Percentiles rank a stretch among this genome's conserved stretches.
These are phyloP conservation scores for Cryptomeria japonica DNA, from an alignment of 75 land plant species.

Conservation along the genomic window DNA sequence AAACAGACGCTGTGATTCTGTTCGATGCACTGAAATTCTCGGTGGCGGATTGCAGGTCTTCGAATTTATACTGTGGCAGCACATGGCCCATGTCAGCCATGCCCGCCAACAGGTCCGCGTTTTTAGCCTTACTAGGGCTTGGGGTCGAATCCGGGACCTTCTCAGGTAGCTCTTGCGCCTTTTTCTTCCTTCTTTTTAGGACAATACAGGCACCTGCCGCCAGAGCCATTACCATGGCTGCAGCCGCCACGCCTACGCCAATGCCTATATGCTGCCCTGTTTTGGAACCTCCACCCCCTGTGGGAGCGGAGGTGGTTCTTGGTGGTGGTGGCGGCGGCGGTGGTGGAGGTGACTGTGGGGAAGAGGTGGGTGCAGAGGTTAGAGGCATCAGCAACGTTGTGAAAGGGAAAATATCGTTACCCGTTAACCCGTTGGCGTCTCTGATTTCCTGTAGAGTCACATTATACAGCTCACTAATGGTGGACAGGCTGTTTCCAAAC, in stretches of 20 bases:
- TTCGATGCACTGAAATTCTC: slow-evolving; percentile 38
- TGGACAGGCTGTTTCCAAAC: slow-evolving; percentile 23
- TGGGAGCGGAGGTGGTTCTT: slow-evolving; percentile 3
- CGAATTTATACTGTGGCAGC: slow-evolving; percentile 30
- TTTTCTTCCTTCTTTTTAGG: not conserved
- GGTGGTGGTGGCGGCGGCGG: slow-evolving; percentile 7
- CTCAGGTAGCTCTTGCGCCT: not conserved
- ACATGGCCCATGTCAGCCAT: slow-evolving; percentile 4
- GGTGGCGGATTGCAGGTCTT: slow-evolving; percentile 62
- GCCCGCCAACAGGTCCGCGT: not conserved
- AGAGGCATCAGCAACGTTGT: slow-evolving; percentile 64
- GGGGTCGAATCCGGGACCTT: not conserved
- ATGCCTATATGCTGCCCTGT: not conserved
- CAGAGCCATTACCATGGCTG: not conserved
- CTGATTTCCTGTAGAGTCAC: slow-evolving; percentile 3
- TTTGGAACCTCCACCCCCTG: not conserved
- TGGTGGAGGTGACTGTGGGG: slow-evolving; percentile 13
- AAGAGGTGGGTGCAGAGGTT: slow-evolving; percentile 22
- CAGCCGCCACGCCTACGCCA: not conserved
- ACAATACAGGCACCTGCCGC: not conserved
- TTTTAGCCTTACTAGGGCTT: not conserved
- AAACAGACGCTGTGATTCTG: slow-evolving; percentile 56
- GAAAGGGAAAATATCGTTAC: slow-evolving; percentile 13
- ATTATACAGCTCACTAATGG: slow-evolving; percentile 27
- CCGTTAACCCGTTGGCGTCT: slow-evolving; percentile 34